Percentiles rank a stretch among this genome's conserved stretches.
Evolutionary conservation across 768 basidiomycete species (phyloP).

Genomic region (Megacollybia marginata): DNA sequence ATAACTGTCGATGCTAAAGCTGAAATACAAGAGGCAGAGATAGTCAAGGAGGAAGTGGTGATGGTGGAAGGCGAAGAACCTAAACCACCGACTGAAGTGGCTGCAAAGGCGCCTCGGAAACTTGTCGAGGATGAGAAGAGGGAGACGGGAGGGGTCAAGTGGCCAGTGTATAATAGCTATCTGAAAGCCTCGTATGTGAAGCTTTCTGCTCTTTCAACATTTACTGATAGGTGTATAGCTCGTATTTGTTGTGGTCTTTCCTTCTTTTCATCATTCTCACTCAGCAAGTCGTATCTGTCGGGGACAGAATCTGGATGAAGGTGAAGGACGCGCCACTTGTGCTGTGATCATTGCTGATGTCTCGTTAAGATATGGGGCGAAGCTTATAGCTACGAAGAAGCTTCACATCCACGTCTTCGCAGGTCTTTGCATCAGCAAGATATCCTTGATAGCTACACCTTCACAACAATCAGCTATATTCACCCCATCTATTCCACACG

Average conservation of each 20-base stretch:
- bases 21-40: constrained; percentile 42
- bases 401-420: constrained; percentile 5
- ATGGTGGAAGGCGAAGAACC: constrained; percentile 19
- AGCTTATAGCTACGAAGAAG: constrained; percentile 31
- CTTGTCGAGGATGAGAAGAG: constrained; percentile 77
- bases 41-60: constrained; percentile 20
- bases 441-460: no score
- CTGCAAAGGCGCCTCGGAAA: constrained; percentile 46
- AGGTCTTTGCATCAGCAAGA: no score
- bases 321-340: constrained; percentile 20
- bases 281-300: constrained; percentile 42
- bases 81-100: constrained; percentile 16
- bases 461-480: no score
- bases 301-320: constrained; percentile 73
- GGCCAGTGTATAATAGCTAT: constrained; percentile 63
- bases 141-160: constrained; percentile 77
- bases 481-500: constrained; percentile 5
- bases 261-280: constrained; percentile 42
- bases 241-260: constrained; percentile 62
- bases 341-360: background rate
- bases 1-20: constrained; percentile 42
- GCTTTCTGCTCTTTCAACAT: background rate
- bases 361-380: constrained; percentile 57
- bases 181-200: constrained; percentile 58
- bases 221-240: constrained; percentile 27